Evolutionary conservation across 768 basidiomycete genomes (phyloP).

Genomic region (Pisolithus tinctorius): DNA sequence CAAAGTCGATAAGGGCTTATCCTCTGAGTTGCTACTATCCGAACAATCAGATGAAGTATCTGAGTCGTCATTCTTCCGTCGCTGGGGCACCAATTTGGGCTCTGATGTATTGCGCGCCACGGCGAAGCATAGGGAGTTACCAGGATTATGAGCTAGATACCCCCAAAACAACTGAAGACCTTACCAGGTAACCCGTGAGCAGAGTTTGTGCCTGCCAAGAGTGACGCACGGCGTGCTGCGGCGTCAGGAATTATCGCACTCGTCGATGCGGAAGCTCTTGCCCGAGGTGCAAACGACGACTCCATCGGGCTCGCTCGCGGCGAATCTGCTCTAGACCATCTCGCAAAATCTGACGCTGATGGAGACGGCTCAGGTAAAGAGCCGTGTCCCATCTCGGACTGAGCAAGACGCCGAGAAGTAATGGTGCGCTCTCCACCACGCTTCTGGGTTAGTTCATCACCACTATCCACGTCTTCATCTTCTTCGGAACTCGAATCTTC

Average conservation of each 20-base stretch:
- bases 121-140: background rate
- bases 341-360: conserved; percentile 5
- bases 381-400: conserved; percentile 17
- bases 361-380: background rate
- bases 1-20: conserved; percentile 59
- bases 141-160: background rate
- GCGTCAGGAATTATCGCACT: conserved; percentile 49
- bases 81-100: background rate
- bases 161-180: conserved; percentile 5
- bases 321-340: conserved; percentile 13
- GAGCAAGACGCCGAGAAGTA: conserved; percentile 16
- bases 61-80: conserved; percentile 13
- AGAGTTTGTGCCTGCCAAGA: conserved; percentile 28
- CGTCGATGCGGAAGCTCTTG: conserved; percentile 51
- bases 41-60: conserved; percentile 25
- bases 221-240: conserved; percentile 46
- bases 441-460: conserved; percentile 27
- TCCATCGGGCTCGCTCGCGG: conserved; percentile 22
- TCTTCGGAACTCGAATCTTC: conserved; percentile 32
- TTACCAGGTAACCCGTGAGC: conserved; percentile 23
- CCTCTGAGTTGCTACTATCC: conserved; percentile 43
- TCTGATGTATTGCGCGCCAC: conserved; percentile 1
- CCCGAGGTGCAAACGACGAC: conserved; percentile 17
- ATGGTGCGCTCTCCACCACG: conserved; percentile 30
- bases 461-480: conserved; percentile 31